phyloP scores from a whole-genome alignment of 148 eudicot species.

The Heliosperma pusillum region DNA sequence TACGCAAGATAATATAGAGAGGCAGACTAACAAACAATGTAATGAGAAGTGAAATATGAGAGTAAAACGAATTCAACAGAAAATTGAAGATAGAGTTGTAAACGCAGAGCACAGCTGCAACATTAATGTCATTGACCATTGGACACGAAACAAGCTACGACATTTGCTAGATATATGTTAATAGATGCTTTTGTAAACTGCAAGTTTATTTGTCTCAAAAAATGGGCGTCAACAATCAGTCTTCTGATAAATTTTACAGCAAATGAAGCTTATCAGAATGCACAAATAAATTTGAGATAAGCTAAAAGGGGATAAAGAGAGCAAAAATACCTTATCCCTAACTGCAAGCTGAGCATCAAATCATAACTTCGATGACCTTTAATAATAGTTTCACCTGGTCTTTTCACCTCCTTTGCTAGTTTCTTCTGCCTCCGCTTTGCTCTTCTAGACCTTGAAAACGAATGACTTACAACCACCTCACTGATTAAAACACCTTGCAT shows the following conservation, averaged over 20 bases:
- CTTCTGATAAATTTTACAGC: not conserved
- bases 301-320: slow-evolving; percentile 16
- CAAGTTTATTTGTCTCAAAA: not conserved
- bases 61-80: not conserved
- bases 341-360: slow-evolving; percentile 96
- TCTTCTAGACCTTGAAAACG: slow-evolving; percentile 62
- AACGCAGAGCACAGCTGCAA: not conserved
- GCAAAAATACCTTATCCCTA: slow-evolving; percentile 76
- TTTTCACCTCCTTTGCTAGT: slow-evolving; percentile 74
- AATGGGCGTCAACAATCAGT: not conserved
- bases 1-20: not conserved
- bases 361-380: slow-evolving; percentile 99
- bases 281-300: not conserved
- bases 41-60: not conserved
- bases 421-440: slow-evolving; percentile 61
- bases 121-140: not conserved
- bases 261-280: not conserved
- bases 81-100: not conserved
- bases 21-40: no score
- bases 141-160: not conserved
- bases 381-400: slow-evolving; percentile 89
- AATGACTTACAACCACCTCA: slow-evolving; percentile 66
- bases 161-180: not conserved
- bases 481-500: slow-evolving; percentile 97
- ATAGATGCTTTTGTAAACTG: not conserved